Conservation (phyloP, 1,284 basidiomycete species). For the Pholiota adiposa region DNA sequence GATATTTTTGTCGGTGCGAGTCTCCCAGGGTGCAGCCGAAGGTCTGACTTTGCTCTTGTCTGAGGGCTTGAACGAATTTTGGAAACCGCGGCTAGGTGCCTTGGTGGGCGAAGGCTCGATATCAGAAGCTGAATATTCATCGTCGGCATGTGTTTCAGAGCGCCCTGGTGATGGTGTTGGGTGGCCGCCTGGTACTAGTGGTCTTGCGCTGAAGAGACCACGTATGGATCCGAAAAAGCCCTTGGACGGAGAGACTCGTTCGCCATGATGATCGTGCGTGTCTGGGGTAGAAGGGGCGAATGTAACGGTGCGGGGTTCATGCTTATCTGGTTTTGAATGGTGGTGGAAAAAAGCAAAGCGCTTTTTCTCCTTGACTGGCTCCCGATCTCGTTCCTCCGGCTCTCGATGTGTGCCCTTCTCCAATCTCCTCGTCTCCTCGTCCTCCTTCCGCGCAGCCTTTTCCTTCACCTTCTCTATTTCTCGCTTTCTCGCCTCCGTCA, state of each 20-base stretch:
- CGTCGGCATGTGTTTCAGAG: neutral
- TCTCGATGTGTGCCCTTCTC: slow-evolving; percentile 16
- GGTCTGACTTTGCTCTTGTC: neutral
- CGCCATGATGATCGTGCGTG: neutral
- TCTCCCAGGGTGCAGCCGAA: slow-evolving; percentile 39
- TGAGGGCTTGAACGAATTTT: neutral
- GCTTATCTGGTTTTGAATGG: neutral
- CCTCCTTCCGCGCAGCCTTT: slow-evolving; percentile 12
- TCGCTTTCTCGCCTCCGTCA: slow-evolving; percentile 22
- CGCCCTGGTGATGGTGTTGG: neutral
- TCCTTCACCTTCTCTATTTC: slow-evolving; percentile 23
- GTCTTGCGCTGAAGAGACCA: slow-evolving; percentile 25
- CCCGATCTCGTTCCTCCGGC: slow-evolving; percentile 1
- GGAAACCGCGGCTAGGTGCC: neutral
- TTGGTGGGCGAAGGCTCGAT: neutral
- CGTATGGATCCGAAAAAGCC: slow-evolving; percentile 24
- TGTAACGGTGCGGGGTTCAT: neutral
- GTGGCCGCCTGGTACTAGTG: neutral
- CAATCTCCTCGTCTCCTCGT: slow-evolving; percentile 10
- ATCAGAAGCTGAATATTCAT: neutral
- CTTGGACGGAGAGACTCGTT: slow-evolving; percentile 4
- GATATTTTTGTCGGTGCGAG: slow-evolving; percentile 54
- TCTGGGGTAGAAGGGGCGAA: neutral
- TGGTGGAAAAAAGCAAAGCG: slow-evolving; percentile 22
- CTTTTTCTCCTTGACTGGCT: slow-evolving; percentile 21